phyloP scores from a whole-genome alignment of 257 asterid genomes.

The Perilla frutescens region DNA sequence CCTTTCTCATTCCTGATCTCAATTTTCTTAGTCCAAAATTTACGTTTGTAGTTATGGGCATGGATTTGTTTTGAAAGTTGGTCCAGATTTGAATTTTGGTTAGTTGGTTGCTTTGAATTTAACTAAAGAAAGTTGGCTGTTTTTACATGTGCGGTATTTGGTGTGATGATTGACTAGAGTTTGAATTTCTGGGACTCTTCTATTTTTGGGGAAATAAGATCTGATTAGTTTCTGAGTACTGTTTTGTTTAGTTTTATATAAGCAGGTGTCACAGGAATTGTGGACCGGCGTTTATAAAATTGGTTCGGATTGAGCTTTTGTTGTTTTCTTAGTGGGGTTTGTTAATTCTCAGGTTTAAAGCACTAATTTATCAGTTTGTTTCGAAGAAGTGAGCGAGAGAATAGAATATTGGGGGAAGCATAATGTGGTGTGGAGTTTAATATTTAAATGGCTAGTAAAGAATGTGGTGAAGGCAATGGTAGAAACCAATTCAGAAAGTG shows the following conservation, averaged over 20 bases:
- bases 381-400: conserved; percentile 17
- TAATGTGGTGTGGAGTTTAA: conserved; percentile 37
- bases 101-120: conserved; percentile 22
- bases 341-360: conserved; percentile 25
- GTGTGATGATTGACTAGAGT: conserved; percentile 29
- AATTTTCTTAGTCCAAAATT: conserved; percentile 14
- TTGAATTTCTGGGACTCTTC: conserved; percentile 25
- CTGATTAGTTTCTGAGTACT: conserved; percentile 32
- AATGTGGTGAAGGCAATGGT: conserved; percentile 62
- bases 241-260: conserved; percentile 21
- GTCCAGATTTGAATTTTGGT: conserved; percentile 16
- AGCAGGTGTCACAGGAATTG: conserved; percentile 23
- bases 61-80: not conserved
- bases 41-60: not conserved
- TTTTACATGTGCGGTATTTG: not conserved
- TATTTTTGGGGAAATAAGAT: conserved; percentile 12
- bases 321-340: conserved; percentile 9
- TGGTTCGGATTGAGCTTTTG: conserved; percentile 24
- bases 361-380: conserved; percentile 11
- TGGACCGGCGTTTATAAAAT: conserved; percentile 18
- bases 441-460: conserved; percentile 42
- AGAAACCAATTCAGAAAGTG: conserved; percentile 49
- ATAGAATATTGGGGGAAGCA: conserved; percentile 14
- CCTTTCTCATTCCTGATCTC: conserved; percentile 31
- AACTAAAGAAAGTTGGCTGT: conserved; percentile 7